These are phyloP conservation scores for Fusarium sp. DNA, from an alignment of 2,329 filamentous ascomycete genomes.

Conservation along the genomic window DNA sequence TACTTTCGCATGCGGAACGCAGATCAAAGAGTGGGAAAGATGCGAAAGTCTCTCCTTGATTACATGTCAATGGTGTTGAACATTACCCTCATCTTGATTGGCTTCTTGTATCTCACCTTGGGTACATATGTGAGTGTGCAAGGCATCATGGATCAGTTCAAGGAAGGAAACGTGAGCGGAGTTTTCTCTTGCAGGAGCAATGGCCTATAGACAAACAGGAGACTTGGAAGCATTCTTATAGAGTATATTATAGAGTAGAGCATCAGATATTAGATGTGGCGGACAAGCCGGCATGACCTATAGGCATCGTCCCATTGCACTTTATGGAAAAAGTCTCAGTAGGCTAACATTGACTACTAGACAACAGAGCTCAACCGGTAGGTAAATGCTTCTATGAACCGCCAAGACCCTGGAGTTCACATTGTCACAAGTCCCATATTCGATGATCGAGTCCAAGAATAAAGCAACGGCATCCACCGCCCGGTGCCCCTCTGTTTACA, in stretches of 20 bases:
- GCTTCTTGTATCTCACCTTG: slow-evolving; percentile 80
- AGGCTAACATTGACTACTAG: too few relatives aligned
- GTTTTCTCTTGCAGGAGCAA: slow-evolving; percentile 83
- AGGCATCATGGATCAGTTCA: slow-evolving; percentile 81
- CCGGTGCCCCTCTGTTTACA: background rate
- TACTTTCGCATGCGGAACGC: slow-evolving; percentile 81
- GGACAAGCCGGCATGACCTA: background rate
- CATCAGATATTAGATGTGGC: background rate
- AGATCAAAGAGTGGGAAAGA: slow-evolving; percentile 66
- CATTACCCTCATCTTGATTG: slow-evolving; percentile 77
- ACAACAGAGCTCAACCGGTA: too few relatives aligned
- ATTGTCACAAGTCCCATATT: too few relatives aligned
- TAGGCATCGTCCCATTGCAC: background rate
- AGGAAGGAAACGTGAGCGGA: slow-evolving; percentile 71
- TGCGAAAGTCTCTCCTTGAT: slow-evolving; percentile 63
- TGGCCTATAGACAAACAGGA: slow-evolving; percentile 60
- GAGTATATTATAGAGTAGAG: background rate
- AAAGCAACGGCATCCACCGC: too few relatives aligned
- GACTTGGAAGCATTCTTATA: background rate
- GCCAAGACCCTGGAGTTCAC: too few relatives aligned
- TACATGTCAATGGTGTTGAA: slow-evolving; percentile 74
- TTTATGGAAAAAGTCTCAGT: background rate
- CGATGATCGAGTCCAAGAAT: too few relatives aligned
- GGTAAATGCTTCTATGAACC: too few relatives aligned
- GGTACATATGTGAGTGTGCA: slow-evolving; percentile 85